Percentiles rank a stretch among this genome's conserved stretches.
Evolutionary conservation across 2,329 filamentous ascomycete genomes (phyloP).

Genomic region (Nakataea oryzae): DNA sequence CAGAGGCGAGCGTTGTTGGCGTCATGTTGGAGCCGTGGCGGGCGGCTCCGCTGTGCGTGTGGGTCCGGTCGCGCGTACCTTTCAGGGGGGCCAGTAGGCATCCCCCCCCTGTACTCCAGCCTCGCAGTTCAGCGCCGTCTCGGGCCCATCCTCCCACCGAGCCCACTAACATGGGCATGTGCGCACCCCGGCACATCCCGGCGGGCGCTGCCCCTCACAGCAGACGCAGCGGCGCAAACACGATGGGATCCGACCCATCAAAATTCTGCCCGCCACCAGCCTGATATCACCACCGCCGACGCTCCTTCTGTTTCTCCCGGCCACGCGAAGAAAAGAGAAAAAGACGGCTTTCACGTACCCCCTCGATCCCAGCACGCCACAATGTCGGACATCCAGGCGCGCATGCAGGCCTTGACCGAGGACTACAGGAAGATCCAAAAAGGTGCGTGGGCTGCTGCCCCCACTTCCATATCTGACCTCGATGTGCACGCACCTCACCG

Average conservation of each 20-base stretch:
- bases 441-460: conserved; percentile 35
- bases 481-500: background rate
- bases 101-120: background rate
- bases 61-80: background rate
- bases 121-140: background rate
- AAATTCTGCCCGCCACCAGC: background rate
- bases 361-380: background rate
- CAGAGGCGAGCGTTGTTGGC: background rate
- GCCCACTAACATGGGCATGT: too few species aligned
- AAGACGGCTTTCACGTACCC: background rate
- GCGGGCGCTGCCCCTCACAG: too few species aligned
- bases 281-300: background rate
- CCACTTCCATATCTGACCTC: background rate
- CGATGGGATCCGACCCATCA: background rate
- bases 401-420: conserved; percentile 73
- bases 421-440: conserved; percentile 81
- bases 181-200: too few species aligned
- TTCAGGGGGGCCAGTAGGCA: background rate
- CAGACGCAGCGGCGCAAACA: too few species aligned
- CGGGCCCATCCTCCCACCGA: too few species aligned
- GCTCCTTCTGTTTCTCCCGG: background rate
- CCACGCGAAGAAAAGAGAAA: too few species aligned
- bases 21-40: background rate
- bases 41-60: background rate
- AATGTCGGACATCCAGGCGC: conserved; percentile 67